Conservation (phyloP, 1,284 basidiomycete species). For the Ceratobasidium sp. region DNA sequence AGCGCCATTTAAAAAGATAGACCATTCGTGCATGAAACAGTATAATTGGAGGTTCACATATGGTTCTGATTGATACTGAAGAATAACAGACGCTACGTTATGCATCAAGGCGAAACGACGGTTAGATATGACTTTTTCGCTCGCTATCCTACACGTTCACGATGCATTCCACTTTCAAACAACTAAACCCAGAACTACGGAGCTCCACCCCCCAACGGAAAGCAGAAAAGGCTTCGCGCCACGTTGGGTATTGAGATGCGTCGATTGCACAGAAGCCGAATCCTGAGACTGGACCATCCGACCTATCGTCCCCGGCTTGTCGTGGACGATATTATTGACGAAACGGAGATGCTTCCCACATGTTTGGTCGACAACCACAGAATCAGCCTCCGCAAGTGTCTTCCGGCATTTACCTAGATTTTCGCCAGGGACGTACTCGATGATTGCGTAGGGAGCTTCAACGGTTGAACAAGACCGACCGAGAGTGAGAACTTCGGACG, state of each 20-base stretch:
- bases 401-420: slow-evolving; percentile 8
- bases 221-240: slow-evolving; percentile 31
- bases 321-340: slow-evolving; percentile 11
- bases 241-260: slow-evolving; percentile 28
- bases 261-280: slow-evolving; percentile 36
- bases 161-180: too few relatives aligned
- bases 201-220: too few relatives aligned
- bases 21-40: too few relatives aligned
- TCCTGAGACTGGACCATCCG: slow-evolving; percentile 28
- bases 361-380: slow-evolving; percentile 3
- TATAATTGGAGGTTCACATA: too few relatives aligned
- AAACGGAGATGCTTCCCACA: slow-evolving; percentile 17
- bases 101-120: too few relatives aligned
- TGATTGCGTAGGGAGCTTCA: slow-evolving; percentile 34
- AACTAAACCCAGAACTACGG: too few relatives aligned
- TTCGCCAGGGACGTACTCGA: slow-evolving; percentile 33
- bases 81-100: too few relatives aligned
- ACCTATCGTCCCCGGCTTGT: slow-evolving; percentile 22
- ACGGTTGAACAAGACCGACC: slow-evolving; percentile 6
- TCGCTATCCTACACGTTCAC: too few relatives aligned
- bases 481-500: slow-evolving; percentile 24
- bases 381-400: background rate
- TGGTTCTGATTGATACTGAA: too few relatives aligned
- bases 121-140: too few relatives aligned
- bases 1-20: too few relatives aligned